Base-by-base conservation (phyloP, 805 yeast genomes). In the Pichia thaimueangensis region DNA sequence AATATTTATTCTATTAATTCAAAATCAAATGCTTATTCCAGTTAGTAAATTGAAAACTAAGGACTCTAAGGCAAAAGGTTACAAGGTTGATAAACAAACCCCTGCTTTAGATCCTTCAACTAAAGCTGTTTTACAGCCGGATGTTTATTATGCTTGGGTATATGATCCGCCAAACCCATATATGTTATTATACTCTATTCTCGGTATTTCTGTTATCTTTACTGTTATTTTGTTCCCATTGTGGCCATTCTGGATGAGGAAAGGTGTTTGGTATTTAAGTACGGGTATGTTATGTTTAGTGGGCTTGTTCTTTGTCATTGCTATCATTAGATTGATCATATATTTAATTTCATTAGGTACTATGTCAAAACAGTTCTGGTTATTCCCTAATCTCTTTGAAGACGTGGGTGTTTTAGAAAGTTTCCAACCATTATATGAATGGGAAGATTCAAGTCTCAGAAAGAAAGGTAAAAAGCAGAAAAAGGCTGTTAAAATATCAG, bases 341-440 rank as follows among this genome's bases (percentile, higher is more conserved):
- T 86, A 79, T 54, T 52, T 73, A 21, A 52, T 83, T 39, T 74
- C 88, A 0, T 73, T 74, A 50, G 65, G 81, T 37, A 63, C 75
- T 1, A 65, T 73, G 43, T 75, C 78, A 7, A 78, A 78, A 33
- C 95, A 95, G n/a, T 73, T 93, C 59, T 93, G 98, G 98, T 60
- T 93, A 36, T 91, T 87, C 73, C 98, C 98, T 43, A 91, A 91
- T 59, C 70, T 93, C 58, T 93, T 89, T 64, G 98, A 82, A 48
- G 98, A 93, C 58, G 89, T 94, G 54, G 96, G 97, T 20, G 83
- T 93, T 49, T 58, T 91, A 47, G 97, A 91, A 45, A 84, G 95
- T 69, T 93, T 93, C 69, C 73, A 73, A 51, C 98, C 98, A 4
- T 52, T 82, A n/a, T 93, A 84, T 58, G 93, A 80, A 3, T 88